Evolutionary conservation across 768 basidiomycete species (phyloP).

Genomic region (Lanmaoa pseudosensibilis): DNA sequence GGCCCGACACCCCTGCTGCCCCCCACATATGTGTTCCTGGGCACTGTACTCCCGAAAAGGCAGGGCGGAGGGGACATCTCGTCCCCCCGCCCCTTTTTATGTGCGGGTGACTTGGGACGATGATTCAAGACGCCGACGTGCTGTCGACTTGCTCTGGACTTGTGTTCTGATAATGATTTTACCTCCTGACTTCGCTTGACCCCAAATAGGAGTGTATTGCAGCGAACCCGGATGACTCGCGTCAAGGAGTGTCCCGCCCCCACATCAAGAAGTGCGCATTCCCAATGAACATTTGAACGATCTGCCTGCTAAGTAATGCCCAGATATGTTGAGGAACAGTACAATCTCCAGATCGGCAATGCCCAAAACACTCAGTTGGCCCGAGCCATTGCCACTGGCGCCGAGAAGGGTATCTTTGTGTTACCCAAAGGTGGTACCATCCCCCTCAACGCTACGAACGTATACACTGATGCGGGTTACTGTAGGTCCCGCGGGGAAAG

Average conservation of each 20-base stretch:
- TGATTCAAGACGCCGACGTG: conserved; percentile 1
- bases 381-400: conserved; percentile 77
- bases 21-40: conserved; percentile 7
- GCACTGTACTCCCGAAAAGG: conserved; percentile 34
- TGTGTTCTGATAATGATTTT: conserved; percentile 9
- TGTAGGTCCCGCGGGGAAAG: conserved; percentile 49
- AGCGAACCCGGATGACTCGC: conserved; percentile 70
- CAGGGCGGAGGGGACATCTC: conserved; percentile 40
- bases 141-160: conserved; percentile 6
- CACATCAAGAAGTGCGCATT: conserved; percentile 86
- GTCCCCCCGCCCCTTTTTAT: conserved; percentile 8
- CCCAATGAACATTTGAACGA: conserved; percentile 6
- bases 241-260: conserved; percentile 83
- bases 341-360: conserved; percentile 77
- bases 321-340: conserved; percentile 82
- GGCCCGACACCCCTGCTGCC: too few species aligned
- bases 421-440: conserved; percentile 76
- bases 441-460: not conserved
- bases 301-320: conserved; percentile 18
- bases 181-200: conserved; percentile 21
- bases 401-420: conserved; percentile 78
- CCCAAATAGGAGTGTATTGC: conserved; percentile 76
- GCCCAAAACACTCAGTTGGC: conserved; percentile 79
- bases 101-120: conserved; percentile 14
- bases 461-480: conserved; percentile 3